Evolutionary conservation across 73 alveolate genomes (phyloP).

Genomic region (Symbiodinium pilosum): DNA sequence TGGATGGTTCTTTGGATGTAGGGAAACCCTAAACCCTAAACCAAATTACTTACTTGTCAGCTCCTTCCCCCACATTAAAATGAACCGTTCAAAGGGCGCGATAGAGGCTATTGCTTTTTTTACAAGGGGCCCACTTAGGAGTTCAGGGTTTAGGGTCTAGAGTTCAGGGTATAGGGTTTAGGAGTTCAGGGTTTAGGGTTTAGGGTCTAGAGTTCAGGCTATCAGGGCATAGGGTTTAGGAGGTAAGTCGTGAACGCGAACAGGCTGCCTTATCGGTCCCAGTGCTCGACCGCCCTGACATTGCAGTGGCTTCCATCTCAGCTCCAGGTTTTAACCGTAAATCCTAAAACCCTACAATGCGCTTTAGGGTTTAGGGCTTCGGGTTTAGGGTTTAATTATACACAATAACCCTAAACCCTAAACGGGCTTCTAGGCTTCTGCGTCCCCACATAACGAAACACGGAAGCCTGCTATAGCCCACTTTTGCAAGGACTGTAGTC

Average conservation of each 20-base stretch:
- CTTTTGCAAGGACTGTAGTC: too few relatives aligned
- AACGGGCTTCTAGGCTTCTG: too few relatives aligned
- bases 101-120: too few relatives aligned
- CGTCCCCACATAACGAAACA: too few relatives aligned
- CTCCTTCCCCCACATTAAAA: too few relatives aligned
- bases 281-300: slow-evolving; percentile 78
- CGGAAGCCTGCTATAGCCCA: too few relatives aligned
- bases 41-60: too few relatives aligned
- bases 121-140: too few relatives aligned
- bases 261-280: slow-evolving; percentile 65
- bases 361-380: neutral
- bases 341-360: too few relatives aligned
- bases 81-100: too few relatives aligned
- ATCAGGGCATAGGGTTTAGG: too few relatives aligned
- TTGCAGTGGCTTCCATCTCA: neutral
- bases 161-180: neutral
- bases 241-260: neutral
- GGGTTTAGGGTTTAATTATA: neutral
- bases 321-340: neutral
- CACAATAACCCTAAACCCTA: neutral
- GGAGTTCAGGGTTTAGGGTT: neutral
- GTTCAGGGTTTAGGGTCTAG: neutral
- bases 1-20: too few relatives aligned
- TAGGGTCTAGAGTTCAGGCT: neutral
- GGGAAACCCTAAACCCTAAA: slow-evolving; percentile 6